A percentile compares a stretch with the other conserved stretches of the same genome.
Conservation (phyloP, 2,329 filamentous ascomycete genomes). For the Alternaria incomplexa region DNA sequence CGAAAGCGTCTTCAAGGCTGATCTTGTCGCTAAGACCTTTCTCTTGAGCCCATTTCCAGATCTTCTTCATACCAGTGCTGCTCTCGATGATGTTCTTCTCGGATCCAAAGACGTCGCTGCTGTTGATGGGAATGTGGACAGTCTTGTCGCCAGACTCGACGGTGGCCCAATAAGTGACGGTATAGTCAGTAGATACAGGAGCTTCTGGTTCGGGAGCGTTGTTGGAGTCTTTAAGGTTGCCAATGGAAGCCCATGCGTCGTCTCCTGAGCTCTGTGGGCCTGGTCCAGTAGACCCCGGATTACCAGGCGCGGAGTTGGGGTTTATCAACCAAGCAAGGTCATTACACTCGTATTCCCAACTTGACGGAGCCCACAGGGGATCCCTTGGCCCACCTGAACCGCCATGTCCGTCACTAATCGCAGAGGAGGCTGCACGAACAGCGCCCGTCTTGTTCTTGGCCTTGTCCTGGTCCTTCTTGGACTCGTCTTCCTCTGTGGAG, state of each 20-base stretch:
- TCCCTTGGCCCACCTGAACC: not conserved
- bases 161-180: slow-evolving; percentile 28
- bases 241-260: not conserved
- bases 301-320: not conserved
- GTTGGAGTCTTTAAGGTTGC: not conserved
- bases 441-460: not conserved
- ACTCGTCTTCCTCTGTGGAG: not conserved
- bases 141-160: slow-evolving; percentile 18
- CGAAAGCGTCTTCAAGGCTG: slow-evolving; percentile 29
- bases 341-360: not conserved
- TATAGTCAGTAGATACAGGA: not conserved
- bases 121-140: slow-evolving; percentile 24
- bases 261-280: not conserved
- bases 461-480: not conserved
- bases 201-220: not conserved
- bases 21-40: slow-evolving; percentile 24
- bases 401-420: not conserved
- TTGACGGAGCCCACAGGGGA: not conserved
- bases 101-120: slow-evolving; percentile 19
- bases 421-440: not conserved
- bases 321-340: not conserved
- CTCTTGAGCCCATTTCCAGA: slow-evolving; percentile 35
- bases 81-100: slow-evolving; percentile 23
- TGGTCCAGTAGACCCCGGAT: not conserved
- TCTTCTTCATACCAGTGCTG: slow-evolving; percentile 19